Evolutionary conservation across 768 basidiomycete species (phyloP).

Genomic region (Trametes sanguinea): DNA sequence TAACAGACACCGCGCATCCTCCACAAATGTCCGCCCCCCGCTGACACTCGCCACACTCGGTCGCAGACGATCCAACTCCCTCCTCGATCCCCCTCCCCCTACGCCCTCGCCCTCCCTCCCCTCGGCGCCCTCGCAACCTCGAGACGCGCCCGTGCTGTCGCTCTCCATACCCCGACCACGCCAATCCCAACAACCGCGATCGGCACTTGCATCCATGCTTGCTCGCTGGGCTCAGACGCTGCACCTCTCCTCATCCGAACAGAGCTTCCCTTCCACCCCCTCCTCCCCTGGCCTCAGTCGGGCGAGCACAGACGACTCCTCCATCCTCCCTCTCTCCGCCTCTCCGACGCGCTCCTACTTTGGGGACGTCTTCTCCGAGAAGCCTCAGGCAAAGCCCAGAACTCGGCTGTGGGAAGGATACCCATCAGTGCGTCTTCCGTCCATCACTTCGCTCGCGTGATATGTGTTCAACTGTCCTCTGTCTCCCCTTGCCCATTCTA

Average conservation of each 20-base stretch:
- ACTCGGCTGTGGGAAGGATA: constrained; percentile 43
- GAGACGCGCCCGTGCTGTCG: constrained; percentile 37
- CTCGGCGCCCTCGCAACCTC: neutral
- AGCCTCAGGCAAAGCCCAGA: constrained; percentile 34
- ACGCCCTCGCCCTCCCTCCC: constrained; percentile 26
- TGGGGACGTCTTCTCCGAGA: constrained; percentile 44
- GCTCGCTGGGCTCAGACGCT: constrained; percentile 56
- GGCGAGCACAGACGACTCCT: constrained; percentile 41
- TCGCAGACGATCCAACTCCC: constrained; percentile 34
- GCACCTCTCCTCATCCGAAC: constrained; percentile 44
- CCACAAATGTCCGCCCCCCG: constrained; percentile 56
- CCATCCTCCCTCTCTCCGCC: constrained; percentile 57
- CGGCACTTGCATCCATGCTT: constrained; percentile 44
- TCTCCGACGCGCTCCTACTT: constrained; percentile 51
- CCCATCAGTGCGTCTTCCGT: constrained; percentile 39
- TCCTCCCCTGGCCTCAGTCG: constrained; percentile 46
- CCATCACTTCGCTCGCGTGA: constrained; percentile 20
- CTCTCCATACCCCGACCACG: constrained; percentile 28
- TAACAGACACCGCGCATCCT: constrained; percentile 58
- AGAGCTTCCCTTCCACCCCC: constrained; percentile 42
- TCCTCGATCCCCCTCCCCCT: constrained; percentile 30
- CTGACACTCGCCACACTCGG: constrained; percentile 55
- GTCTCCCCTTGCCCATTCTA: constrained; percentile 2
- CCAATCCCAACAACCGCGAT: constrained; percentile 18
- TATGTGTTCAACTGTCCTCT: constrained; percentile 12